These are phyloP conservation scores for Przewalskia tangutica DNA, from an alignment of 257 asterid species.

Conservation along the genomic window DNA sequence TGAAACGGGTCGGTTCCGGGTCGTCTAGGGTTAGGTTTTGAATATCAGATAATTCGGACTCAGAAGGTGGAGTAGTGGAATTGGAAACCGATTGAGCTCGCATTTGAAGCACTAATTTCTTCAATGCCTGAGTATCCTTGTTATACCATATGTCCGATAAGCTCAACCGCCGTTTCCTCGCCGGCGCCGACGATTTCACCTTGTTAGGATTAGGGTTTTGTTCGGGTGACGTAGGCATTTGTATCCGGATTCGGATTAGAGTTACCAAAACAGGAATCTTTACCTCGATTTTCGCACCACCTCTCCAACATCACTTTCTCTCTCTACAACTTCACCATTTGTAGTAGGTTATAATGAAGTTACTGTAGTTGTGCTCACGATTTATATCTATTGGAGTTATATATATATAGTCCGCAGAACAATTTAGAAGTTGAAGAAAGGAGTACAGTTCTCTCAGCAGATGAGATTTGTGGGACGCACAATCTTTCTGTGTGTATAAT, in stretches of 20 bases:
- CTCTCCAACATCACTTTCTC: not conserved
- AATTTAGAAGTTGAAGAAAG: no score
- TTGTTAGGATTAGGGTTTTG: slow-evolving; percentile 15
- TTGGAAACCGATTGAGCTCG: slow-evolving; percentile 52
- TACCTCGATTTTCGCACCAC: slow-evolving; percentile 20
- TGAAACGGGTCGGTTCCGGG: slow-evolving; percentile 11
- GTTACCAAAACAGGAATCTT: slow-evolving; percentile 20
- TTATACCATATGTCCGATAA: slow-evolving; percentile 43
- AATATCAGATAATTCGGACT: slow-evolving; percentile 48
- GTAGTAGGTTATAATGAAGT: not conserved
- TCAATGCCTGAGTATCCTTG: slow-evolving; percentile 41
- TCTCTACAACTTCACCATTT: not conserved
- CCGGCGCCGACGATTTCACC: not conserved
- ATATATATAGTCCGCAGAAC: not conserved
- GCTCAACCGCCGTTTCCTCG: slow-evolving; percentile 37
- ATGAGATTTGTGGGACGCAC: slow-evolving; percentile 31
- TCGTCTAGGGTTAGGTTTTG: slow-evolving; percentile 22
- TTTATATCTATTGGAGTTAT: no score
- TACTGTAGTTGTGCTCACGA: not conserved
- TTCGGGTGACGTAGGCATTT: slow-evolving; percentile 46
- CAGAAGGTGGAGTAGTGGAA: slow-evolving; percentile 61
- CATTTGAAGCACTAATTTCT: slow-evolving; percentile 50
- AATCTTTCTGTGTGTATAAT: not conserved
- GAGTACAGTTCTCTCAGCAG: not conserved
- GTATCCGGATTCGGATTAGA: slow-evolving; percentile 28